Evolutionary conservation across 2,329 filamentous ascomycete species (phyloP).

Genomic region (Polytolypa hystricis): DNA sequence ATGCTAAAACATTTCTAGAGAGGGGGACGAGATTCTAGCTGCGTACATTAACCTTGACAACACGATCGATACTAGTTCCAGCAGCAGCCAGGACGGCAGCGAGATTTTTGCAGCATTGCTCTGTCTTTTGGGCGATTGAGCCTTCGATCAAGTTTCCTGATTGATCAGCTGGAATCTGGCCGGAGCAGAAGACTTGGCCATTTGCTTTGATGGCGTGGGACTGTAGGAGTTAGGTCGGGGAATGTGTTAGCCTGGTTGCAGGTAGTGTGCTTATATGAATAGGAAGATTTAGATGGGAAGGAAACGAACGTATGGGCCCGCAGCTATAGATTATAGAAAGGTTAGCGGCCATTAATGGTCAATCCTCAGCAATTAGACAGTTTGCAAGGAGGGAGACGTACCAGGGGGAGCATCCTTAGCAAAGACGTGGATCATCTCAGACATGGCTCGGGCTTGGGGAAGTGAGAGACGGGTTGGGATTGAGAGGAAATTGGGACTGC

Average conservation of each 20-base stretch:
- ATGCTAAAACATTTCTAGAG: neutral
- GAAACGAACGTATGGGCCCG: slow-evolving; percentile 33
- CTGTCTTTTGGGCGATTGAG: slow-evolving; percentile 57
- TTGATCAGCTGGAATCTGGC: slow-evolving; percentile 63
- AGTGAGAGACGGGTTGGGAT: neutral
- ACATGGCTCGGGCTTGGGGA: slow-evolving; percentile 20
- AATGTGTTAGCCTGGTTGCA: neutral
- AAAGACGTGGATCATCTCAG: slow-evolving; percentile 29
- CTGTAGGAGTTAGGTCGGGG: slow-evolving; percentile 19
- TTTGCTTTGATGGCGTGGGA: slow-evolving; percentile 56
- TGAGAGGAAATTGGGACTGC: too few species aligned
- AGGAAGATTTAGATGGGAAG: neutral
- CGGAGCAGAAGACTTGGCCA: slow-evolving; percentile 59
- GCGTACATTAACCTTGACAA: slow-evolving; percentile 69
- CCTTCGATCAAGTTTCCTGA: slow-evolving; percentile 51
- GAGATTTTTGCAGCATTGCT: slow-evolving; percentile 66
- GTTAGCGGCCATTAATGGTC: neutral
- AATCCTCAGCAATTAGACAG: neutral
- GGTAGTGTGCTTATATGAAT: slow-evolving; percentile 1
- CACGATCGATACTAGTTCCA: slow-evolving; percentile 63
- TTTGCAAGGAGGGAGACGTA: slow-evolving; percentile 19
- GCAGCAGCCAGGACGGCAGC: slow-evolving; percentile 72
- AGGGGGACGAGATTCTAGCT: neutral
- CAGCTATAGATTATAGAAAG: slow-evolving; percentile 8
- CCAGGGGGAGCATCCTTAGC: slow-evolving; percentile 36